Evolutionary conservation across 768 basidiomycete species (phyloP).

Genomic region (Termitomyces sp.): DNA sequence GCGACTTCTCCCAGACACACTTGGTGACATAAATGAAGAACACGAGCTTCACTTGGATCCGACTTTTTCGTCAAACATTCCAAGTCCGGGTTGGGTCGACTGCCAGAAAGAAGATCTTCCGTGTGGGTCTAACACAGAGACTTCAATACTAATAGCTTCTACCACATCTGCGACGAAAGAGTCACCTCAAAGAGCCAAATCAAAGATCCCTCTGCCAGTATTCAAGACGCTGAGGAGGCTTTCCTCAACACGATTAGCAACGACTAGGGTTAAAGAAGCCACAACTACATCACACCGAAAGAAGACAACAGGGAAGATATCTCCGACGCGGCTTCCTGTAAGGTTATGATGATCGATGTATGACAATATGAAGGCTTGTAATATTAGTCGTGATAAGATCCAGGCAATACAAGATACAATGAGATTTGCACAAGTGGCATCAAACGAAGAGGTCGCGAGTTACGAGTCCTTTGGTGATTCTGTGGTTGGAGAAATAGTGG

Average conservation of each 20-base stretch:
- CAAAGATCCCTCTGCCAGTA: conserved; percentile 19
- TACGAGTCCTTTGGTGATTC: conserved; percentile 2
- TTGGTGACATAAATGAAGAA: conserved; percentile 8
- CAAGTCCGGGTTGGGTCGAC: conserved; percentile 4
- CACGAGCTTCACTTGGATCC: not conserved
- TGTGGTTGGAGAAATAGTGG: conserved; percentile 3
- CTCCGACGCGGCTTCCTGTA: conserved; percentile 8
- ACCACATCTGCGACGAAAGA: not conserved
- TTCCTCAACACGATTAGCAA: conserved; percentile 7
- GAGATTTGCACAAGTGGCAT: not conserved
- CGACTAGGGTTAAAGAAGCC: not conserved
- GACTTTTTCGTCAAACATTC: conserved; percentile 5
- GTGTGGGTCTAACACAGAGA: conserved; percentile 2
- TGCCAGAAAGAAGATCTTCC: conserved; percentile 5
- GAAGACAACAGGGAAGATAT: not conserved
- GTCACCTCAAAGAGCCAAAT: conserved; percentile 3
- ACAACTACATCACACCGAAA: not conserved
- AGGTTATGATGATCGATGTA: not conserved
- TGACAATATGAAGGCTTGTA: not conserved
- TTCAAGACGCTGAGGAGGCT: conserved; percentile 16
- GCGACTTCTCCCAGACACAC: not conserved
- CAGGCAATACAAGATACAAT: conserved; percentile 8
- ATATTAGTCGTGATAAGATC: conserved; percentile 2
- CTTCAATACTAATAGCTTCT: not conserved
- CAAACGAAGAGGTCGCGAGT: not conserved